Base-by-base conservation (phyloP, 495 filamentous ascomycete species). In the Pyrenula massariospora region DNA sequence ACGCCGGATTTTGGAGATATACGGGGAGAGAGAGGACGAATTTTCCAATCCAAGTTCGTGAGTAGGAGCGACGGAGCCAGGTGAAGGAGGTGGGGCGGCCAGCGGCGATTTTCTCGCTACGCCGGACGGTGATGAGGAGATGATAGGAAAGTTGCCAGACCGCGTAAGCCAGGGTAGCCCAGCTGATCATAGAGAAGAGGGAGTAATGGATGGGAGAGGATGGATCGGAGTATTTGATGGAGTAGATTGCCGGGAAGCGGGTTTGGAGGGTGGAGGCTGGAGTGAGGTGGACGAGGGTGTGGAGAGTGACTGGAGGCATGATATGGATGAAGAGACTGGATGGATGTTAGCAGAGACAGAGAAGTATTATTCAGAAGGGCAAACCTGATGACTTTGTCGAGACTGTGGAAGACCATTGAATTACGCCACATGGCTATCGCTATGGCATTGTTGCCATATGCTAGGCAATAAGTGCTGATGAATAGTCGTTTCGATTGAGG, bases 351-450 rank as follows among this genome's bases (percentile, higher is more conserved):
- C 22, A 2, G 12, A 24, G 31, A 20, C 10, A 24, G 3, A 2
- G 24, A 42, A 36, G 12, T 42, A 42, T 5, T n/a, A n/a, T 15
- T 19, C 19, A 10, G 24, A n/a, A 22, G 25, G 50, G 57, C 71
- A 63, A 72, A 86, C 75, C 87, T 91, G 36, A 89, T 91, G 54
- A 95, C 80, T 69, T 98, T 98, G 73, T 98, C 93, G 69, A 97
- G 83, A 58, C 87, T 91, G 71, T 98, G 93, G 73, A 98, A 97
- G 42, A 98, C 93, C 70, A 98, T 79, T 21, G 90, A 95, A 68
- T 98, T 98, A 56, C 93, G 84, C 93, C 93, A 98, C 92, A 98
- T 96, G 59, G 93, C 94, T 68, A 98, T 97, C 19, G 93, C 93
- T 53, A 94, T 84, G 52, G 93, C 93, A 66, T 98, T 98, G 70